A percentile compares a stretch with the other conserved stretches of the same genome.
Conservation (phyloP, 2,329 filamentous ascomycete genomes). For the Pestalotiopsis sp. region DNA sequence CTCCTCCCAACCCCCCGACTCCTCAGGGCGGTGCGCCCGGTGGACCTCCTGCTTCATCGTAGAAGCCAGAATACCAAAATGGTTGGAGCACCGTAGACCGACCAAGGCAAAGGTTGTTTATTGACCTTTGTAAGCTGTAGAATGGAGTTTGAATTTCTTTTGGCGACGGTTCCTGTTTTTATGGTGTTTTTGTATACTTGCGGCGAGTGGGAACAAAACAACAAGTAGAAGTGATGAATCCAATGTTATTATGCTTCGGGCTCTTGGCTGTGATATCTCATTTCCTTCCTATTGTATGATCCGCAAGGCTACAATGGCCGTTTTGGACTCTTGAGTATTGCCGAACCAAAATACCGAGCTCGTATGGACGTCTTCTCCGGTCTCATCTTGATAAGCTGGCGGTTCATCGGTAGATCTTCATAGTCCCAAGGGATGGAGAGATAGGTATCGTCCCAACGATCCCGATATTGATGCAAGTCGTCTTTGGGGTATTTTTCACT, state of each 20-base stretch:
- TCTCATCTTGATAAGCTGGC: constrained; percentile 25
- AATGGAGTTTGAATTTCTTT: background rate
- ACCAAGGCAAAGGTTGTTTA: background rate
- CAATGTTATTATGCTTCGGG: background rate
- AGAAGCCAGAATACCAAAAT: too few relatives aligned
- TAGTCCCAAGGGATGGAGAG: constrained; percentile 20
- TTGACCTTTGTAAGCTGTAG: background rate
- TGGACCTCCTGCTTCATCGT: background rate
- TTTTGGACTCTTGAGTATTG: constrained; percentile 26
- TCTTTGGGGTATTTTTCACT: background rate
- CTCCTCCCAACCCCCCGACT: background rate
- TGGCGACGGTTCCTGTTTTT: background rate
- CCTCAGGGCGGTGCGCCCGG: background rate
- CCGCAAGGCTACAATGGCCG: constrained; percentile 15
- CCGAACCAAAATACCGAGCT: constrained; percentile 27
- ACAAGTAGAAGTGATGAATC: background rate
- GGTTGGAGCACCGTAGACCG: background rate
- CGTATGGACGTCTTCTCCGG: constrained; percentile 27
- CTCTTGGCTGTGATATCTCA: background rate
- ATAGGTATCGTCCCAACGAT: constrained; percentile 32
- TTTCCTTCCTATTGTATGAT: too few relatives aligned
- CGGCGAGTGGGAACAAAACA: background rate
- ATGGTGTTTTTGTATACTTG: background rate
- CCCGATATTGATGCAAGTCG: constrained; percentile 13
- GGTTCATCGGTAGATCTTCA: constrained; percentile 7